Evolutionary conservation across 2,329 filamentous ascomycete species (phyloP).

Genomic region (Mycocentrospora acerina): DNA sequence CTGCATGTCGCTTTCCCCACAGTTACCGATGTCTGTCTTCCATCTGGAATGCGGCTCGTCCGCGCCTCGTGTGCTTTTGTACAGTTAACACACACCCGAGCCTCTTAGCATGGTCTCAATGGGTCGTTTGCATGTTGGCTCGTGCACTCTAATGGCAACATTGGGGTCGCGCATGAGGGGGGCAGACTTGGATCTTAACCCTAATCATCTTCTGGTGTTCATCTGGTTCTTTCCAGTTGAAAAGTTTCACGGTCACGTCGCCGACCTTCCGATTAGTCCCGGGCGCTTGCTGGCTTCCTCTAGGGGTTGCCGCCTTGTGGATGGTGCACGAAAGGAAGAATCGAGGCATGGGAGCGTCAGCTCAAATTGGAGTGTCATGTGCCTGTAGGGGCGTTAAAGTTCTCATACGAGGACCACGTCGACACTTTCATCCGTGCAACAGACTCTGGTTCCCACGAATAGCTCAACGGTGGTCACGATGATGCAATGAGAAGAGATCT

Average conservation of each 20-base stretch:
- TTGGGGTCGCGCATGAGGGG: constrained; percentile 50
- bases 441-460: constrained; percentile 65
- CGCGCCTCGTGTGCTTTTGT: constrained; percentile 44
- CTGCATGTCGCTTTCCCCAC: constrained; percentile 74
- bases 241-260: constrained; percentile 58
- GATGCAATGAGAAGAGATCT: constrained; percentile 48
- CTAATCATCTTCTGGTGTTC: constrained; percentile 76
- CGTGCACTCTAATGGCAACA: constrained; percentile 41
- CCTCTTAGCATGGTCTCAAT: constrained; percentile 60
- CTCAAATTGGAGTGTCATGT: constrained; percentile 67
- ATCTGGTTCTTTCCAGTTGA: constrained; percentile 46
- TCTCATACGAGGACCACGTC: constrained; percentile 76
- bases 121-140: constrained; percentile 45
- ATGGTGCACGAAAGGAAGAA: constrained; percentile 42
- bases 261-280: constrained; percentile 64
- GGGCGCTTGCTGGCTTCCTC: constrained; percentile 22
- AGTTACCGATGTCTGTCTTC: constrained; percentile 77
- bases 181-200: constrained; percentile 92
- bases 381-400: constrained; percentile 70
- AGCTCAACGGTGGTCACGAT: constrained; percentile 51
- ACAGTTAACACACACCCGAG: constrained; percentile 56
- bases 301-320: constrained; percentile 17
- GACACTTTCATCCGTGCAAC: constrained; percentile 69
- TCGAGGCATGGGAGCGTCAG: constrained; percentile 49
- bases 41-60: constrained; percentile 56